These are phyloP conservation scores for Rhodomyrtus psidioides DNA, from an alignment of 441 rosid genomes.

Conservation along the genomic window DNA sequence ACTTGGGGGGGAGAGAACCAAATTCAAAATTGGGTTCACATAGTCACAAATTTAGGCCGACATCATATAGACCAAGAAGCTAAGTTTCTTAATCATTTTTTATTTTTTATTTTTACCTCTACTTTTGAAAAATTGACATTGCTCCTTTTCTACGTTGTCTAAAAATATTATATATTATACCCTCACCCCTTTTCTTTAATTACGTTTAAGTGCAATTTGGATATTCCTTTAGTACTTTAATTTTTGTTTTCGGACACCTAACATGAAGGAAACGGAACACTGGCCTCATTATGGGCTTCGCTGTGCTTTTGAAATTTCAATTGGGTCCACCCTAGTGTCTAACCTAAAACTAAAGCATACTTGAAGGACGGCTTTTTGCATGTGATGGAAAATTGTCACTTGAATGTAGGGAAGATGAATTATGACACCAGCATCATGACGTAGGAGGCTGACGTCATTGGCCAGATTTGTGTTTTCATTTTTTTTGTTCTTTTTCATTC, in stretches of 20 bases:
- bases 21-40: background rate
- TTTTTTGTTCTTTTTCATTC: background rate
- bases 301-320: too few species aligned
- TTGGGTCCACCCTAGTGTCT: too few species aligned
- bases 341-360: background rate
- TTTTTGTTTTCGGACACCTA: background rate
- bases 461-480: background rate
- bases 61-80: background rate
- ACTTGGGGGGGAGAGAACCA: background rate
- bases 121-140: background rate
- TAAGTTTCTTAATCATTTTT: background rate
- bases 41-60: background rate
- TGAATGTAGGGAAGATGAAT: background rate
- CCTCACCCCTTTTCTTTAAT: background rate
- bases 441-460: background rate
- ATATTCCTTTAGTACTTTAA: background rate
- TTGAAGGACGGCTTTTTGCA: background rate
- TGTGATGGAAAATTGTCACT: background rate
- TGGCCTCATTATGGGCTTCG: background rate
- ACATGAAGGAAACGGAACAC: background rate
- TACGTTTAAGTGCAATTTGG: background rate
- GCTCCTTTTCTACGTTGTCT: background rate
- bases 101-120: background rate
- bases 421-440: background rate
- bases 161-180: background rate